Conservation (phyloP, 1,139 yeast genomes). For the Geotrichum restrictum region DNA sequence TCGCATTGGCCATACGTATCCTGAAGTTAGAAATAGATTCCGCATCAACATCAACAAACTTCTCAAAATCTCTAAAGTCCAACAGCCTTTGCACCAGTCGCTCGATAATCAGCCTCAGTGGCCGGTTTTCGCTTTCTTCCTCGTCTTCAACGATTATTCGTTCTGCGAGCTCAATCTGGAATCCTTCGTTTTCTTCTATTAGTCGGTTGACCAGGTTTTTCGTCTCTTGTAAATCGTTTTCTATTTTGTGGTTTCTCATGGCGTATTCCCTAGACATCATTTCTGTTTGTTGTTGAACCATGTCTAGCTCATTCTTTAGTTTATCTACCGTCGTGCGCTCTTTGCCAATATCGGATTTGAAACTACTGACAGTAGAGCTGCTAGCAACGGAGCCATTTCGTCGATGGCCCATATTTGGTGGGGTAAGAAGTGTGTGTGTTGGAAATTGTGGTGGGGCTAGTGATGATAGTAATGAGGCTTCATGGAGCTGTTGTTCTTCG, state of each 20-base stretch:
- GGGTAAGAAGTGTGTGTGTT: not conserved
- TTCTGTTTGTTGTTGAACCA: slow-evolving; percentile 32
- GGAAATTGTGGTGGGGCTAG: not conserved
- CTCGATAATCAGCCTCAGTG: slow-evolving; percentile 35
- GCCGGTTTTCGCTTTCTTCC: slow-evolving; percentile 21
- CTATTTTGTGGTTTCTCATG: slow-evolving; percentile 29
- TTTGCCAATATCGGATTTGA: not conserved
- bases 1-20: slow-evolving; percentile 26
- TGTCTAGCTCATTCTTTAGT: slow-evolving; percentile 27
- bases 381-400: slow-evolving; percentile 9
- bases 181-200: slow-evolving; percentile 37
- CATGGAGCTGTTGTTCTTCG: slow-evolving; percentile 7
- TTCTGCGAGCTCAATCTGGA: slow-evolving; percentile 37
- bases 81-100: slow-evolving; percentile 37
- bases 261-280: slow-evolving; percentile 34
- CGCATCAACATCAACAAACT: slow-evolving; percentile 30
- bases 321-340: slow-evolving; percentile 21
- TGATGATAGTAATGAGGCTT: not conserved
- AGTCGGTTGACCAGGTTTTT: slow-evolving; percentile 31
- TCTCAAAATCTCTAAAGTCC: slow-evolving; percentile 33
- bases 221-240: slow-evolving; percentile 32
- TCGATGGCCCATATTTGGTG: slow-evolving; percentile 1
- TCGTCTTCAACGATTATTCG: slow-evolving; percentile 28
- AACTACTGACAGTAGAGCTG: not conserved
- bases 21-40: slow-evolving; percentile 32